A percentile compares a stretch with the other conserved stretches of the same genome.
Conservation (phyloP, 768 basidiomycete species). For the Leccinum uliginosum region DNA sequence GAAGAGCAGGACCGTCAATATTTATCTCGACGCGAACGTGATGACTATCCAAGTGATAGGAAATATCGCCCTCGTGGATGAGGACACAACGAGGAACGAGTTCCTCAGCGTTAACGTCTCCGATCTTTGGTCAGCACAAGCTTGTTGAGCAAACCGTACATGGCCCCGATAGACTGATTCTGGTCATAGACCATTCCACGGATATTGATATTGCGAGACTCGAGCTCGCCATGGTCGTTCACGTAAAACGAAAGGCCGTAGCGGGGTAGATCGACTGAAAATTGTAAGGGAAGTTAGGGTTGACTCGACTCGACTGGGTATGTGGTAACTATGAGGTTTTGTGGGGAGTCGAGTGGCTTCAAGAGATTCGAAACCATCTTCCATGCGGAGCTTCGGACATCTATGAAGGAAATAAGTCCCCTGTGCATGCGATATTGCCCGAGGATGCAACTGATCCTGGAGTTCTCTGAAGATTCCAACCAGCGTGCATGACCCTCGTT, state of each 20-base stretch:
- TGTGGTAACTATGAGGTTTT: slow-evolving; percentile 21
- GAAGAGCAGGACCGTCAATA: neutral
- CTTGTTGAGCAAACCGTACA: slow-evolving; percentile 40
- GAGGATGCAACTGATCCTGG: slow-evolving; percentile 17
- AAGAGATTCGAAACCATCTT: slow-evolving; percentile 24
- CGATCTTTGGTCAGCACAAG: slow-evolving; percentile 34
- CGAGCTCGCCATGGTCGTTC: slow-evolving; percentile 29
- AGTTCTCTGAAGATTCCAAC: slow-evolving; percentile 26
- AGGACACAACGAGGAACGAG: slow-evolving; percentile 27
- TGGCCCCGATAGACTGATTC: slow-evolving; percentile 38
- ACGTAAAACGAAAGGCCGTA: slow-evolving; percentile 39
- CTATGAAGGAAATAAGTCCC: slow-evolving; percentile 16
- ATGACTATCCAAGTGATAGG: slow-evolving; percentile 5
- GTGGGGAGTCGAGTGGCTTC: slow-evolving; percentile 19
- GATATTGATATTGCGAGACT: slow-evolving; percentile 39
- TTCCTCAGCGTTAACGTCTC: neutral
- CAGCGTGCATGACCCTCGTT: slow-evolving; percentile 26
- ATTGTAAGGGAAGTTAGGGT: neutral
- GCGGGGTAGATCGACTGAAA: slow-evolving; percentile 37
- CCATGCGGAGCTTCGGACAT: slow-evolving; percentile 26
- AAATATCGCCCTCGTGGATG: slow-evolving; percentile 35
- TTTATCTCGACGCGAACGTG: slow-evolving; percentile 18
- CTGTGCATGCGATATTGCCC: slow-evolving; percentile 3
- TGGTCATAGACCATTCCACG: slow-evolving; percentile 40
- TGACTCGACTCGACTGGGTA: neutral